Evolutionary conservation across 805 yeast species (phyloP).

Genomic region (Myxozyma vanderwaltii): DNA sequence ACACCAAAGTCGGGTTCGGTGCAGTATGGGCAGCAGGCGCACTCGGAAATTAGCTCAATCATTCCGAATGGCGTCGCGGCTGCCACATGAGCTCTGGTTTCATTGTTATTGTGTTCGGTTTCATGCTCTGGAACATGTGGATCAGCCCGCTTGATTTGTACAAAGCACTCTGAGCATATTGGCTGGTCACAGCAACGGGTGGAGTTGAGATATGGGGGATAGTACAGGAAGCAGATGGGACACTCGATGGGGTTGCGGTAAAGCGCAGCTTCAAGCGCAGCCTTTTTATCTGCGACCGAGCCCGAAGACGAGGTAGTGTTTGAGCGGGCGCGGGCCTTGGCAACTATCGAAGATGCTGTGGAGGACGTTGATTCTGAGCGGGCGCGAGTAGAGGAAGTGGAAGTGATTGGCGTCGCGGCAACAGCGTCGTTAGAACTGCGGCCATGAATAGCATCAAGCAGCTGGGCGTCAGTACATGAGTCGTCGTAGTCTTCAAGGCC

Average conservation of each 20-base stretch:
- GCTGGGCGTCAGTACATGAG: conserved; percentile 69
- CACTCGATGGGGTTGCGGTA: conserved; percentile 79
- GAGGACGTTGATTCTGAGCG: conserved; percentile 18
- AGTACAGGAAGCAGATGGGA: conserved; percentile 89
- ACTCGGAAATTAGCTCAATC: conserved; percentile 67
- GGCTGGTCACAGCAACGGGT: conserved; percentile 92
- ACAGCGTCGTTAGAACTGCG: conserved; percentile 35
- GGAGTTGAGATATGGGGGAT: conserved; percentile 73
- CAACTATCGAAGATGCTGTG: background rate
- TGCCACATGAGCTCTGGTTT: no score
- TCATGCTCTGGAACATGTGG: conserved; percentile 79
- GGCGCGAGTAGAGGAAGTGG: conserved; percentile 7
- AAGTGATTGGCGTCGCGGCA: conserved; percentile 1
- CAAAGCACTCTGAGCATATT: conserved; percentile 95
- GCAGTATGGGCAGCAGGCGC: conserved; percentile 92
- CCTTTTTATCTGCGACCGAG: conserved; percentile 11
- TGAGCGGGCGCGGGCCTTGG: conserved; percentile 22
- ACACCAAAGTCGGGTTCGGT: conserved; percentile 85
- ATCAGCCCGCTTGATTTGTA: conserved; percentile 84
- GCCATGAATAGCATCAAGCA: conserved; percentile 49
- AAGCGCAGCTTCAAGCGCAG: conserved; percentile 50
- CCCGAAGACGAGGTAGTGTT: conserved; percentile 24
- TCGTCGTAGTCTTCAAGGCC: conserved; percentile 81
- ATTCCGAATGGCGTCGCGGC: conserved; percentile 31
- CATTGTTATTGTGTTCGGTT: conserved; percentile 37